Conservation (phyloP, 176 grass and related monocot species). For the Calamus simplicifolius region DNA sequence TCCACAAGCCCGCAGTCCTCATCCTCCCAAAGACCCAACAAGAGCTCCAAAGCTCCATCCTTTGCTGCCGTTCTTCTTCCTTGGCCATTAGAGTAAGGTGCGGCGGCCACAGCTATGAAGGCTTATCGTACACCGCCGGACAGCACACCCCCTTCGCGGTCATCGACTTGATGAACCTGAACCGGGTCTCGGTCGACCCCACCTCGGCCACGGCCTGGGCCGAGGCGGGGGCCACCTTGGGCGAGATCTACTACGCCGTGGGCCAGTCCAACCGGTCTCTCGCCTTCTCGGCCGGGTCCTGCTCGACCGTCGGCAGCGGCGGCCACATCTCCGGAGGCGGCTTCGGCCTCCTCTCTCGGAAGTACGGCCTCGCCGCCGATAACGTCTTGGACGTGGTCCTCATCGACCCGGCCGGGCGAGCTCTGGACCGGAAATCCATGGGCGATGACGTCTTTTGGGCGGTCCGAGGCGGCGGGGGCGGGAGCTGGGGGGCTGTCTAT, state of each 20-base stretch:
- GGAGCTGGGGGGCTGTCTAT: constrained; percentile 55
- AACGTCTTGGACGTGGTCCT: constrained; percentile 61
- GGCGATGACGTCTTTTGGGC: constrained; percentile 81
- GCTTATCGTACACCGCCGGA: constrained; percentile 49
- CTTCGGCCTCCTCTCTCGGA: constrained; percentile 69
- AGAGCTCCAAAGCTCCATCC: constrained; percentile 30
- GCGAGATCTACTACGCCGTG: constrained; percentile 56
- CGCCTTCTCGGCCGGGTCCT: constrained; percentile 59
- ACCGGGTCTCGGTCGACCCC: constrained; percentile 34
- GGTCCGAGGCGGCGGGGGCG: constrained; percentile 72
- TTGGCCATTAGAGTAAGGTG: constrained; percentile 47
- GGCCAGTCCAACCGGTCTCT: constrained; percentile 18
- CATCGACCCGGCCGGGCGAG: constrained; percentile 25
- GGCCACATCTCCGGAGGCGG: constrained; percentile 73
- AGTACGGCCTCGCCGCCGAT: constrained; percentile 54
- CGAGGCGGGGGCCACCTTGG: constrained; percentile 56
- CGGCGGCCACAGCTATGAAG: constrained; percentile 91
- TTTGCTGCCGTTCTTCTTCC: constrained; percentile 31
- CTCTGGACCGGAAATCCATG: constrained; percentile 39
- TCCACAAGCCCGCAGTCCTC: constrained; percentile 25
- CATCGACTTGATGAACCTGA: constrained; percentile 48
- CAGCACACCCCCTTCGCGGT: constrained; percentile 26
- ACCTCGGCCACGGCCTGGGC: constrained; percentile 36
- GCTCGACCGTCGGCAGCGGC: constrained; percentile 56
- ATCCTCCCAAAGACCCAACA: constrained; percentile 30